Conservation (phyloP, 2,329 filamentous ascomycete genomes). For the Immersiporthe knoxdaviesiana region DNA sequence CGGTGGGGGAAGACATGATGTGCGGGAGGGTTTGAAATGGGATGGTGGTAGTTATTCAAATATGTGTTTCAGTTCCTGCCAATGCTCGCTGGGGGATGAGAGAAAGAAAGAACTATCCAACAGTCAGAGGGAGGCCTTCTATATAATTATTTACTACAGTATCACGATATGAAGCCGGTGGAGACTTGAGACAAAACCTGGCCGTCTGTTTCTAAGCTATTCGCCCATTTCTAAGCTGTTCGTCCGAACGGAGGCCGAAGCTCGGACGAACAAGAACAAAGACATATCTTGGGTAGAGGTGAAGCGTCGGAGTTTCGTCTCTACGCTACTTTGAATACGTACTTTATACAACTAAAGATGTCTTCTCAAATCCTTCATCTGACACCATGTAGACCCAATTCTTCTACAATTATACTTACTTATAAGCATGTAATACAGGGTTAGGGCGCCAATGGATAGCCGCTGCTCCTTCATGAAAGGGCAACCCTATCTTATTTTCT, state of each 20-base stretch:
- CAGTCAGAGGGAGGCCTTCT: neutral
- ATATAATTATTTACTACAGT: neutral
- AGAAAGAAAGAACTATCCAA: neutral
- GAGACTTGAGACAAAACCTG: neutral
- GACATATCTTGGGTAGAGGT: too few relatives aligned
- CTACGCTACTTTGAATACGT: too few relatives aligned
- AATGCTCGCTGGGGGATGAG: neutral
- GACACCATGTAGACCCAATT: too few relatives aligned
- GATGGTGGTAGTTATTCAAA: too few relatives aligned
- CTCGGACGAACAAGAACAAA: neutral
- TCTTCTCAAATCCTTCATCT: too few relatives aligned
- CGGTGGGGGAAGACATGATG: constrained; percentile 25
- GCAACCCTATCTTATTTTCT: too few relatives aligned
- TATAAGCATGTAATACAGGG: too few relatives aligned
- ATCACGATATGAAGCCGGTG: neutral
- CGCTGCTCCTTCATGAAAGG: too few relatives aligned
- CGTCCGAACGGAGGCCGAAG: constrained; percentile 22
- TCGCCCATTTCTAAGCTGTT: constrained; percentile 17
- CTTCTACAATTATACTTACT: too few relatives aligned
- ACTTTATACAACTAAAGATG: too few relatives aligned
- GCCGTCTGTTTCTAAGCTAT: constrained; percentile 13
- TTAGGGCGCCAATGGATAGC: too few relatives aligned
- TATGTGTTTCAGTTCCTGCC: neutral
- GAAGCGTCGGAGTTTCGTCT: too few relatives aligned
- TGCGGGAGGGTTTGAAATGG: neutral